A percentile compares a stretch with the other conserved stretches of the same genome.
phyloP scores from a whole-genome alignment of 306 rosid species.

The Inga oerstediana region DNA sequence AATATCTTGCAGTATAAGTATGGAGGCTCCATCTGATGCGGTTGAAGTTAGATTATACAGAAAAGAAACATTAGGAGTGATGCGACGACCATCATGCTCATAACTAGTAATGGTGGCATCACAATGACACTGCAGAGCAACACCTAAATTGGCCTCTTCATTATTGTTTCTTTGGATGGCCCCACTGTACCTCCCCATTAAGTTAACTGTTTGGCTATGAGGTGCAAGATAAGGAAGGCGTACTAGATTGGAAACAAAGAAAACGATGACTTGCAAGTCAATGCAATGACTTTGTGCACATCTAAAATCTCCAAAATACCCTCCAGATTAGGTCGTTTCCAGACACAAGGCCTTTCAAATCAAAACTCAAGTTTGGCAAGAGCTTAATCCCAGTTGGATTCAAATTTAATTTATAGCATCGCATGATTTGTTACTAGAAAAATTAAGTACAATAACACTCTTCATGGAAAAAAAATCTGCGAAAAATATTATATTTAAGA shows the following conservation, averaged over 20 bases:
- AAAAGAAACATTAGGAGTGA: too few relatives aligned
- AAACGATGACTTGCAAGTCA: not conserved
- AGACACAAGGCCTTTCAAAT: not conserved
- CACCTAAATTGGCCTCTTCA: not conserved
- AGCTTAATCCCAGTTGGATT: too few relatives aligned
- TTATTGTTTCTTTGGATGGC: not conserved
- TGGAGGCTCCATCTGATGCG: too few relatives aligned
- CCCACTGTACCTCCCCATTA: not conserved
- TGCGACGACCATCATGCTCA: too few relatives aligned
- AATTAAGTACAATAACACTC: too few relatives aligned
- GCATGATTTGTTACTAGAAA: too few relatives aligned
- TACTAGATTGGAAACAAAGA: not conserved
- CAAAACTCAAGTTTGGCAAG: not conserved
- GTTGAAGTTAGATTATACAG: too few relatives aligned
- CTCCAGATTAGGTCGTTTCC: not conserved
- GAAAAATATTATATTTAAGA: too few relatives aligned
- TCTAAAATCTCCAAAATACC: not conserved
- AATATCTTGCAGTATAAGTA: too few relatives aligned
- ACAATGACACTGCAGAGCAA: not conserved
- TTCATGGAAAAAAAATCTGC: too few relatives aligned
- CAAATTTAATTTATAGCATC: too few relatives aligned
- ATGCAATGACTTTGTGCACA: not conserved
- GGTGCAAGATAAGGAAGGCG: not conserved
- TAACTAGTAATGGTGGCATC: not conserved
- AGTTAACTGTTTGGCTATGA: not conserved